Percentiles rank a stretch among this genome's conserved stretches.
Evolutionary conservation across 371 early-diverging fungal genomes (phyloP).

Genomic region (Phascolomyces articulosus): DNA sequence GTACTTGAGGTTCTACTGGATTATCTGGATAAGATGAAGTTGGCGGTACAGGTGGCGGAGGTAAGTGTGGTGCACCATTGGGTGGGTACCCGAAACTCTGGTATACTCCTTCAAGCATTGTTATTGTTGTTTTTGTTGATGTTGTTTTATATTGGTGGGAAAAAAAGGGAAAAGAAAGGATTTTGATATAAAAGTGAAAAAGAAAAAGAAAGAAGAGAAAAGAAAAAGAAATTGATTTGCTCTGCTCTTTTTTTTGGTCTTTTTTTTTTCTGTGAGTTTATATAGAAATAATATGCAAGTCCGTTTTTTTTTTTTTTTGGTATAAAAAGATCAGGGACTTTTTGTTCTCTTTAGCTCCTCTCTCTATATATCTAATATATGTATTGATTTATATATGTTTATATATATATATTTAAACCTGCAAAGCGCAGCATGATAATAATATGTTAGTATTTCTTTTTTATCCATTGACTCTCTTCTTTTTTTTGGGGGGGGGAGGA

Average conservation of each 20-base stretch:
- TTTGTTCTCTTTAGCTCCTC: too few relatives aligned
- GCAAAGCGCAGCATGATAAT: conserved; percentile 8
- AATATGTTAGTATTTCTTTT: background rate
- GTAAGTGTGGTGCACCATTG: conserved; percentile 2
- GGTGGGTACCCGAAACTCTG: conserved; percentile 7
- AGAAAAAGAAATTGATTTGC: background rate
- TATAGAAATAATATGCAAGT: conserved; percentile 10
- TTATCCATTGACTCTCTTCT: background rate
- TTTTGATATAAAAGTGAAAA: background rate
- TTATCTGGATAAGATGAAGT: conserved; percentile 2
- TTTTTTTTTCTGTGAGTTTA: conserved; percentile 10
- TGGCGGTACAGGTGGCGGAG: conserved; percentile 6
- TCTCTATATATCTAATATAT: too few relatives aligned
- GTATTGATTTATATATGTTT: too few relatives aligned
- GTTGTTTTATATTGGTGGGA: background rate
- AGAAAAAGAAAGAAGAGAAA: background rate
- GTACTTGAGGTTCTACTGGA: background rate
- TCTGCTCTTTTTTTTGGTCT: background rate
- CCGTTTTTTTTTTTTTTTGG: too few relatives aligned
- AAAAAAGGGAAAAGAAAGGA: background rate
- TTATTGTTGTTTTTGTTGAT: background rate
- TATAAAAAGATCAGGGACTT: conserved; percentile 3
- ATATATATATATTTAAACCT: too few relatives aligned
- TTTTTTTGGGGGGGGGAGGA: too few relatives aligned
- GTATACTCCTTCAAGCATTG: conserved; percentile 12